Base-by-base conservation (phyloP, 345 rosid genomes). In the Geranium rotundifolium region DNA sequence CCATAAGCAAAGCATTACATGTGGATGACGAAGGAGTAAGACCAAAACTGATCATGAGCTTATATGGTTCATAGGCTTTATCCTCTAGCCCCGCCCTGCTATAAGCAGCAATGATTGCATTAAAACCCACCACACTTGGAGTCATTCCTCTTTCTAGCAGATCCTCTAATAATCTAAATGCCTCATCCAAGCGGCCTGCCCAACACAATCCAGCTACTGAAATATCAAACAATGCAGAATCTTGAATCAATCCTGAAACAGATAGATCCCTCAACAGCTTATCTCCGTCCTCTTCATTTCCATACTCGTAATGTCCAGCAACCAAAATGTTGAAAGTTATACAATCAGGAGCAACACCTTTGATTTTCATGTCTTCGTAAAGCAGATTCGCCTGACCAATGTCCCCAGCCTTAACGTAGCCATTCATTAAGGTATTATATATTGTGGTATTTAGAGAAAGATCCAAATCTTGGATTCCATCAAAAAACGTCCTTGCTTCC, bases 351-450 rank as follows among this genome's bases (percentile, higher is more conserved):
- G 79, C 62, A 63, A 88, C 54, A 58, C 82, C 84, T 64, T 70
- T 77, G 41, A 54, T 62, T 67, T 55, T 72, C 95, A 88, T 83
- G 71, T 83, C 91, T 57, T 77, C 74, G 17, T 75, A 88, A 37
- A 88, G 69, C 69, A 71, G 57, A 57, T 71, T 78, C 19, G 91
- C 91, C 65, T 79, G 81, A 71, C 60, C 69, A 63, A 83, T 64
- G 61, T 83, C 82, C 77, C 76, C 76, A 8, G 89, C 82, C 74
- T 88, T 88, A 59, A 85, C 80, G 67, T 83, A 83, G 10, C 95
- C 91, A 70, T 79, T 78, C 68, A 88, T 77, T 68, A 88, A 69
- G 65, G 87, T 61, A 61, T 88, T 88, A 72, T 72, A 88, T 10
- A 76, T 70, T n/a, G 61, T 39, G 62, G 71, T 77, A 74, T 74